A percentile compares a stretch with the other conserved stretches of the same genome.
Evolutionary conservation across 2,329 filamentous ascomycete species (phyloP).

Genomic region (Xylaria digitata): DNA sequence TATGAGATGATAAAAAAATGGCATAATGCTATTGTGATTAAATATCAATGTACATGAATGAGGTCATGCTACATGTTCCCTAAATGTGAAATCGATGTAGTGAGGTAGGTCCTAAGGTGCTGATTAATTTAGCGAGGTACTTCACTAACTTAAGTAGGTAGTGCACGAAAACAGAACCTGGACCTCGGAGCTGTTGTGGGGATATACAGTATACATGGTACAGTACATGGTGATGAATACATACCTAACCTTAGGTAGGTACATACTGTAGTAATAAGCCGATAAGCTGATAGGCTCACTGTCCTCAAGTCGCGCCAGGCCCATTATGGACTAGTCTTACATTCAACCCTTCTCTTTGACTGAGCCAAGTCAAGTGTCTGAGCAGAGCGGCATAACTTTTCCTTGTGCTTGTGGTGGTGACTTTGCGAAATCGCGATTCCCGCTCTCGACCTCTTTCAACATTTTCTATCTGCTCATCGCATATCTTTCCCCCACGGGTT

Average conservation of each 20-base stretch:
- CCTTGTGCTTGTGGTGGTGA: slow-evolving; percentile 32
- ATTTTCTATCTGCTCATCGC: neutral
- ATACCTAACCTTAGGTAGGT: too few relatives aligned
- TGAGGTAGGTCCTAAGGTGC: neutral
- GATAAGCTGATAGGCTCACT: slow-evolving; percentile 20
- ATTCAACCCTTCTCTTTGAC: slow-evolving; percentile 24
- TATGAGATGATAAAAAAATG: too few relatives aligned
- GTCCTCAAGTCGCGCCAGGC: slow-evolving; percentile 22
- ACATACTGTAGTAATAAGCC: too few relatives aligned
- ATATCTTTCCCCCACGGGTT: neutral
- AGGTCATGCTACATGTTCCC: too few relatives aligned
- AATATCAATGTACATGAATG: too few relatives aligned
- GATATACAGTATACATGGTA: too few relatives aligned
- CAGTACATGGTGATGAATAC: too few relatives aligned
- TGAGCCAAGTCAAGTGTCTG: neutral
- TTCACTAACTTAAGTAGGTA: neutral
- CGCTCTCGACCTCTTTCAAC: slow-evolving; percentile 14
- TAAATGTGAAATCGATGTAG: too few relatives aligned
- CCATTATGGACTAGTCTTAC: slow-evolving; percentile 8
- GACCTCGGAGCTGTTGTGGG: slow-evolving; percentile 13
- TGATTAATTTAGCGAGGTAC: neutral
- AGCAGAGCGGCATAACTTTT: slow-evolving; percentile 30
- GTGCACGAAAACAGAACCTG: neutral
- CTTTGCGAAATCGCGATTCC: slow-evolving; percentile 24
- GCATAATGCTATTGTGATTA: too few relatives aligned